Conservation (phyloP, 2,329 filamentous ascomycete genomes). For the Fusarium verticillioides region DNA sequence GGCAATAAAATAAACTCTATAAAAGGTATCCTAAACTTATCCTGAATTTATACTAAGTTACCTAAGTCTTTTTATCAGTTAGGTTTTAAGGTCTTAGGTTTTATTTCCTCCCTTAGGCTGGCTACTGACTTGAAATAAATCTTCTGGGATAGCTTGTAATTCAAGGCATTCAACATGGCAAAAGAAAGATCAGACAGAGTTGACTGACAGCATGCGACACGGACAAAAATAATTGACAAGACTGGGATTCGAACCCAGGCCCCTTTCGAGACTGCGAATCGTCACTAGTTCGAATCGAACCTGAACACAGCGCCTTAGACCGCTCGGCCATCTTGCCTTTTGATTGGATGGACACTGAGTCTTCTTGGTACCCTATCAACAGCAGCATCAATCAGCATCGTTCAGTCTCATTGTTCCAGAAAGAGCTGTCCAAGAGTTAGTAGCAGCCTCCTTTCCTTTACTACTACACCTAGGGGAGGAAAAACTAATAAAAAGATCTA, state of each 20-base stretch:
- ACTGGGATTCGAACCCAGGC: conserved; percentile 13
- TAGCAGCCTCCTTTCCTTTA: background rate
- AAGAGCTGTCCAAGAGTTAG: background rate
- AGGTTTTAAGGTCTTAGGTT: too few species aligned
- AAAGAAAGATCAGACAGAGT: background rate
- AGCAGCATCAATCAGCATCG: background rate
- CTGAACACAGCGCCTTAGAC: conserved; percentile 12
- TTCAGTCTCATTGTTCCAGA: background rate
- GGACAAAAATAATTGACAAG: background rate
- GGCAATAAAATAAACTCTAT: too few species aligned
- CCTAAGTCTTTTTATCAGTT: too few species aligned
- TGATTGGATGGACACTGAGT: background rate
- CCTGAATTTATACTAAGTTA: too few species aligned
- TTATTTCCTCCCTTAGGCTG: too few species aligned
- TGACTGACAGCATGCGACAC: rapidly evolving
- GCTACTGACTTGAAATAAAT: too few species aligned
- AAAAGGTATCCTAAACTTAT: too few species aligned
- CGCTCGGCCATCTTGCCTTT: conserved; percentile 9
- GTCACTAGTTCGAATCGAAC: conserved; percentile 5
- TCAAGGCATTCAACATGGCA: background rate
- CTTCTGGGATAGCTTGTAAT: background rate
- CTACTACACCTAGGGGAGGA: too few species aligned
- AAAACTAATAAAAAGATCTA: too few species aligned
- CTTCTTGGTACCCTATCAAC: rapidly evolving
- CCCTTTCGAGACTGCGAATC: conserved; percentile 12